These are phyloP conservation scores for Backusella sp. DNA, from an alignment of 192 early-diverging fungal species.

Conservation along the genomic window DNA sequence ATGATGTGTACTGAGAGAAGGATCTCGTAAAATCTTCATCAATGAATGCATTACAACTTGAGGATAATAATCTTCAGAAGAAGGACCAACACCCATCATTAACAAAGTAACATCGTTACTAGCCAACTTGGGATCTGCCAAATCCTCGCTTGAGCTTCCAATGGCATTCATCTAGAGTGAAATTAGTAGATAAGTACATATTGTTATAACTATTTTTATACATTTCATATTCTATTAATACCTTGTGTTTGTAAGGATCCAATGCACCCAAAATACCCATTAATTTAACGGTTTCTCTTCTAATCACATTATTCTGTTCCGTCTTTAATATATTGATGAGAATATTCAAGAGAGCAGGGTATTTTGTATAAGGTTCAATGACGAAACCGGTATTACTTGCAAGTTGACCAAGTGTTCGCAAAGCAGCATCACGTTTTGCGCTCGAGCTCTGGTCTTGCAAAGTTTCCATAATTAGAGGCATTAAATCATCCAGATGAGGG, in stretches of 20 bases:
- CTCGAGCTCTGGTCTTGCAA: constrained; percentile 84
- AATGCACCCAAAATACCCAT: constrained; percentile 94
- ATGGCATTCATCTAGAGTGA: constrained; percentile 44
- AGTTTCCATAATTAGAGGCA: constrained; percentile 86
- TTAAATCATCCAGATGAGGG: constrained; percentile 76
- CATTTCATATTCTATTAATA: constrained; percentile 18
- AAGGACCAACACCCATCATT: constrained; percentile 71
- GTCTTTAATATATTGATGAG: constrained; percentile 82
- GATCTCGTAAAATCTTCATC: constrained; percentile 85
- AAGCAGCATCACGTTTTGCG: constrained; percentile 83
- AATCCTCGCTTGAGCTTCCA: constrained; percentile 47
- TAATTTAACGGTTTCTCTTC: constrained; percentile 83
- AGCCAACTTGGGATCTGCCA: constrained; percentile 47
- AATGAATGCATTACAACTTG: constrained; percentile 86
- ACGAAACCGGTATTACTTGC: constrained; percentile 86
- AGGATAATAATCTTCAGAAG: constrained; percentile 88
- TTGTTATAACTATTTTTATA: not conserved
- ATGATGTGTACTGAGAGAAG: constrained; percentile 79
- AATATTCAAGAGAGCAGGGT: constrained; percentile 79
- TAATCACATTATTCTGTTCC: constrained; percentile 70
- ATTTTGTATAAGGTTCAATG: constrained; percentile 85
- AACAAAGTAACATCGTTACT: constrained; percentile 55
- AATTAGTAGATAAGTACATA: not conserved
- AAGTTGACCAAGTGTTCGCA: constrained; percentile 84
- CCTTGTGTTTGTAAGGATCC: constrained; percentile 83